A percentile compares a stretch with the other conserved stretches of the same genome.
These are phyloP conservation scores for Amanita pallidorosea DNA, from an alignment of 768 basidiomycete genomes.

Conservation along the genomic window DNA sequence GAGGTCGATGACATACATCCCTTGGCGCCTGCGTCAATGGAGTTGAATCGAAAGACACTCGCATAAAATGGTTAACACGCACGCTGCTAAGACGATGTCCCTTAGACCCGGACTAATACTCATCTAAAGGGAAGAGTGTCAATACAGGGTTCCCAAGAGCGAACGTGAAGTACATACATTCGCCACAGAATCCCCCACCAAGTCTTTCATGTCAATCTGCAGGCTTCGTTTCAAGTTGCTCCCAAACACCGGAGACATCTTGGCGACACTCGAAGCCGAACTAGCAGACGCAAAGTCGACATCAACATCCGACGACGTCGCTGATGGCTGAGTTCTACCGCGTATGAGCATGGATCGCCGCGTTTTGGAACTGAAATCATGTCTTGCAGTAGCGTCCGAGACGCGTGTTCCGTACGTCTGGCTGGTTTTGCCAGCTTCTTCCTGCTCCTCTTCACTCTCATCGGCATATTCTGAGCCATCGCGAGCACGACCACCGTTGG, in stretches of 20 bases:
- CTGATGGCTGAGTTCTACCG: not conserved
- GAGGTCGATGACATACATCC: conserved; percentile 92
- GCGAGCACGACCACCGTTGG: not conserved
- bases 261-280: not conserved
- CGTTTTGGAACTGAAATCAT: not conserved
- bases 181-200: conserved; percentile 76
- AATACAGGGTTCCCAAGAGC: not conserved
- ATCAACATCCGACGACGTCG: not conserved
- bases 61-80: not conserved
- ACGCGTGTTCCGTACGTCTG: not conserved
- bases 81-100: conserved; percentile 85
- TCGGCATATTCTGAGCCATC: not conserved
- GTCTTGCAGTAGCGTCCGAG: not conserved
- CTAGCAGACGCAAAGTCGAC: not conserved
- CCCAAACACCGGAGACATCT: conserved; percentile 38
- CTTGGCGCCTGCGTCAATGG: conserved; percentile 47
- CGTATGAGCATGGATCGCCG: not conserved
- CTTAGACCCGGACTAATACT: conserved; percentile 86
- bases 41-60: not conserved
- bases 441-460: not conserved
- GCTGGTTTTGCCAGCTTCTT: not conserved
- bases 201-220: conserved; percentile 69
- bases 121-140: conserved; percentile 43
- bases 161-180: conserved; percentile 40
- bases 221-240: conserved; percentile 47